Evolutionary conservation across 139 green algal species (phyloP).

Genomic region (Nannochloris sp.): DNA sequence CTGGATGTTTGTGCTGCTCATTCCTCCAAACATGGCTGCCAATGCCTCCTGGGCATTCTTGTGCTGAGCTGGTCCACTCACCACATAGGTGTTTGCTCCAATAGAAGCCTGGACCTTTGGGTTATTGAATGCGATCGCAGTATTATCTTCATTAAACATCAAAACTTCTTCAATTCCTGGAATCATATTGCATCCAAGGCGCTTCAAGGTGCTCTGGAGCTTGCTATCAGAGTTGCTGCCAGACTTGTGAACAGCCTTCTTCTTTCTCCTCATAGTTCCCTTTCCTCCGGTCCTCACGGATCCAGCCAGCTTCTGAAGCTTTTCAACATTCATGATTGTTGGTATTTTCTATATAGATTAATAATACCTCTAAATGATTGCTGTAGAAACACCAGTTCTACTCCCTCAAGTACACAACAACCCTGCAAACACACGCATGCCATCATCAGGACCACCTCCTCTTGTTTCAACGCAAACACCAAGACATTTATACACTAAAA

Average conservation of each 20-base stretch:
- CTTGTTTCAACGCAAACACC: too few species aligned
- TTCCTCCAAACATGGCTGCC: conserved; percentile 37
- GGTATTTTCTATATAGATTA: neutral
- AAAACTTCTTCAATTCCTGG: conserved; percentile 99
- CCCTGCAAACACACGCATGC: too few species aligned
- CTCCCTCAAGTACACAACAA: too few species aligned
- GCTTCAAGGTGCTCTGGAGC: conserved; percentile 94
- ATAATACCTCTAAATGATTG: neutral
- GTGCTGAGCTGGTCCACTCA: conserved; percentile 79
- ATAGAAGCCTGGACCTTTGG: conserved; percentile 99
- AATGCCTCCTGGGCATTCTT: conserved; percentile 56
- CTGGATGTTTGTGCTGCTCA: conserved; percentile 23
- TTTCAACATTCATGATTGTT: conserved; percentile 81
- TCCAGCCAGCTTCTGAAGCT: conserved; percentile 84
- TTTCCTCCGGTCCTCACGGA: conserved; percentile 91
- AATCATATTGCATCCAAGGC: conserved; percentile 97
- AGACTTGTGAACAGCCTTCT: conserved; percentile 97
- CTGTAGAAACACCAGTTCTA: neutral
- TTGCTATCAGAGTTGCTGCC: conserved; percentile 94
- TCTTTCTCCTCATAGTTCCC: conserved; percentile 94
- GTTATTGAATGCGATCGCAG: conserved; percentile 91
- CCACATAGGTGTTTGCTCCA: conserved; percentile 97
- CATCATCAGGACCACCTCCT: too few species aligned
- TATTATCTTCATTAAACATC: conserved; percentile 87
- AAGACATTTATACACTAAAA: too few species aligned